Evolutionary conservation across 345 rosid genomes (phyloP).

Genomic region (Luvunga scandens): DNA sequence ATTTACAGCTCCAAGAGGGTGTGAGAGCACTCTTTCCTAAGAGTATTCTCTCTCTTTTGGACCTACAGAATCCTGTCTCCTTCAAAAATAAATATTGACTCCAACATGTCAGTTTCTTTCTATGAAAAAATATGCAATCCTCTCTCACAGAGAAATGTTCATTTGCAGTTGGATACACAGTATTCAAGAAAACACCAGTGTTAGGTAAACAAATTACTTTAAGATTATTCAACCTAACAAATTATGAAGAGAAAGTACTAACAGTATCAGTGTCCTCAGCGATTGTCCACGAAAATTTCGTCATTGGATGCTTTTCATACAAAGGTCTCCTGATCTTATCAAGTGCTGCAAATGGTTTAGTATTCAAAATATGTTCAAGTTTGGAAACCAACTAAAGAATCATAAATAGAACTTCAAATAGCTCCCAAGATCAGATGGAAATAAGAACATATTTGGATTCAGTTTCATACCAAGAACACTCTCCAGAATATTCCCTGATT

Average conservation of each 20-base stretch:
- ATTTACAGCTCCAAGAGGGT: neutral
- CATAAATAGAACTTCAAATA: conserved; percentile 15
- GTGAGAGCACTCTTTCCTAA: neutral
- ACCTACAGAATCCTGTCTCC: neutral
- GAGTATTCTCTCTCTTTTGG: neutral
- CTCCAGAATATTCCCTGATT: conserved; percentile 60
- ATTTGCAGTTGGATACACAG: neutral
- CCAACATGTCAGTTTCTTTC: neutral
- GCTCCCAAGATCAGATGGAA: conserved; percentile 5
- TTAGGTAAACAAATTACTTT: conserved; percentile 8
- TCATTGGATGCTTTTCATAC: conserved; percentile 94
- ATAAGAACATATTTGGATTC: conserved; percentile 2
- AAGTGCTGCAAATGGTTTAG: conserved; percentile 58
- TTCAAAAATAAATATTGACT: neutral
- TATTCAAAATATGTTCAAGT: conserved; percentile 6
- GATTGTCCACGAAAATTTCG: conserved; percentile 83
- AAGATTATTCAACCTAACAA: neutral
- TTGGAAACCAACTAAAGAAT: conserved; percentile 2
- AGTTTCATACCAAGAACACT: conserved; percentile 59
- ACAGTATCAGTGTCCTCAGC: conserved; percentile 89
- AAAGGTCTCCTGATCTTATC: conserved; percentile 83
- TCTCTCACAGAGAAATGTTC: neutral
- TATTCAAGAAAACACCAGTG: neutral
- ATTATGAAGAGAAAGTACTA: conserved; percentile 25
- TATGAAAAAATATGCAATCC: neutral